phyloP scores from a whole-genome alignment of 495 filamentous ascomycete genomes.

The Aspergillus wentii region DNA sequence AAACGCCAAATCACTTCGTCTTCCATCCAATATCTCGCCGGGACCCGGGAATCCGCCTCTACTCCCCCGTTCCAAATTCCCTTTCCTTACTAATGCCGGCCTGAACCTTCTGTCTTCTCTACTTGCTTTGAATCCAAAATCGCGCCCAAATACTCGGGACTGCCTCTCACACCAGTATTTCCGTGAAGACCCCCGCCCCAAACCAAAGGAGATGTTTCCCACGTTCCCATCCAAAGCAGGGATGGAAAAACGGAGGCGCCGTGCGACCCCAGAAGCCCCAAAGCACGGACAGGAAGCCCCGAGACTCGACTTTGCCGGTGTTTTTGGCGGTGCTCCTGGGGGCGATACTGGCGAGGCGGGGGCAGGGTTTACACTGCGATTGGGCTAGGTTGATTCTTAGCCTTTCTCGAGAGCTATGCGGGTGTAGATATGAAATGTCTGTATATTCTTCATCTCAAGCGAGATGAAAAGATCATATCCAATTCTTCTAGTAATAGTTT shows the following conservation, averaged over 20 bases:
- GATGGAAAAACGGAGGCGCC: conserved; percentile 72
- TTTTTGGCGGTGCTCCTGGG: conserved; percentile 71
- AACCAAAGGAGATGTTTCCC: conserved; percentile 80
- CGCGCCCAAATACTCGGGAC: conserved; percentile 63
- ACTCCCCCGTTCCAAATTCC: conserved; percentile 65
- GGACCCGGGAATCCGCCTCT: conserved; percentile 22
- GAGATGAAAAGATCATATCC: too few relatives aligned
- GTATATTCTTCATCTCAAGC: too few relatives aligned
- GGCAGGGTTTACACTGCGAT: conserved; percentile 74
- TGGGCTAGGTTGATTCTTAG: conserved; percentile 45
- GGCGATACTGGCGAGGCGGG: conserved; percentile 70
- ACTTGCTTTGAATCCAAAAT: conserved; percentile 69
- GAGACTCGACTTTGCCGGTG: conserved; percentile 62
- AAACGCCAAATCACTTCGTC: conserved; percentile 78
- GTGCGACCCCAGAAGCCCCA: conserved; percentile 83
- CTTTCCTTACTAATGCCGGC: conserved; percentile 74
- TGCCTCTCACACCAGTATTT: conserved; percentile 82
- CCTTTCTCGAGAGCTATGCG: too few relatives aligned
- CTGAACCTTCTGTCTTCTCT: conserved; percentile 61
- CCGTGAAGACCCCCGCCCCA: conserved; percentile 80
- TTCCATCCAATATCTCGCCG: conserved; percentile 50
- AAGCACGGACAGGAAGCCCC: conserved; percentile 67
- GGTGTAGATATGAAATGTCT: too few relatives aligned
- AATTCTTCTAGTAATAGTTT: too few relatives aligned
- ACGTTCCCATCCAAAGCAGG: conserved; percentile 93